These are phyloP conservation scores for Dendrobium catenatum DNA, from an alignment of 106 monocot genomes.

Conservation along the genomic window DNA sequence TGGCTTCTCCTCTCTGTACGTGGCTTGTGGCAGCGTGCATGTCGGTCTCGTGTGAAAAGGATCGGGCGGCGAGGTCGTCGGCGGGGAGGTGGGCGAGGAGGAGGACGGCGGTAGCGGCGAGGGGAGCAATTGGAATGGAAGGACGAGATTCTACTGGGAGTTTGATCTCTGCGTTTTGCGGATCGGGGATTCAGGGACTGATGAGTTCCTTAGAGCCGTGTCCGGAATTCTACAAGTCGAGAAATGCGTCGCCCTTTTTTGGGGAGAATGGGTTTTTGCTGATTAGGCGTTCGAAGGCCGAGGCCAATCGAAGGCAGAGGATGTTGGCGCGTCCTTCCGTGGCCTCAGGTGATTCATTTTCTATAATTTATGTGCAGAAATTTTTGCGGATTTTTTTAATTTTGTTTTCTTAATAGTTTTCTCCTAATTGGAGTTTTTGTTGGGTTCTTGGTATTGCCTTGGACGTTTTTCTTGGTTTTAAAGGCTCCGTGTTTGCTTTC, in stretches of 20 bases:
- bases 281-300: conserved; percentile 7
- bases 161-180: background rate
- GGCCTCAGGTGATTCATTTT: conserved; percentile 2
- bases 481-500: background rate
- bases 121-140: background rate
- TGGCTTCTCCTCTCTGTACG: conserved; percentile 23
- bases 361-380: background rate
- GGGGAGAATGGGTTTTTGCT: conserved; percentile 12
- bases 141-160: background rate
- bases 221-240: conserved; percentile 5
- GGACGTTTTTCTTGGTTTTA: background rate
- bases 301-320: conserved; percentile 11
- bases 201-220: conserved; percentile 10
- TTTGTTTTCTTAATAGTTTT: background rate
- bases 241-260: background rate
- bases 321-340: background rate
- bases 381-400: background rate
- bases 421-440: background rate
- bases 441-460: background rate
- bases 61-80: conserved; percentile 10
- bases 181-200: conserved; percentile 5
- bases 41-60: conserved; percentile 17
- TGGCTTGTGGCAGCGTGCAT: conserved; percentile 25
- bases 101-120: background rate
- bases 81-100: background rate